Percentiles rank a stretch among this genome's conserved stretches.
These are phyloP conservation scores for Erythrobasidium hasegawianum DNA, from an alignment of 1,284 basidiomycete species.

Conservation along the genomic window DNA sequence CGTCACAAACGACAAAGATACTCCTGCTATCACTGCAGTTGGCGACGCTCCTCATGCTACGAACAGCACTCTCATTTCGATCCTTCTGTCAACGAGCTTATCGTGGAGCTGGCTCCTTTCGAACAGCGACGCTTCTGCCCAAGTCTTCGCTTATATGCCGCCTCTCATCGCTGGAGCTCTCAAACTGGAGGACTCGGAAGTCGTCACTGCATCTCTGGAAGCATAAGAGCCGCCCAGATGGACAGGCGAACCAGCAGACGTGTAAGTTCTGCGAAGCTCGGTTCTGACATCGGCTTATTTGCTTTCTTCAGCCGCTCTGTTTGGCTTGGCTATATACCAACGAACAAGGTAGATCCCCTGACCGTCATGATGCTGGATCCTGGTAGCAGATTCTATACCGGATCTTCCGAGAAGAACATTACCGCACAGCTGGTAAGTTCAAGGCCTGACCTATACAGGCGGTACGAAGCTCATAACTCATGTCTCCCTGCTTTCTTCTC, in stretches of 20 bases:
- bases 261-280: background rate
- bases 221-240: slow-evolving; percentile 31
- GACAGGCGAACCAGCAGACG: slow-evolving; percentile 2
- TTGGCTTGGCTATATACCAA: slow-evolving; percentile 34
- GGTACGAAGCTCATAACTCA: too few species aligned
- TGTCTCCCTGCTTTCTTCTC: background rate
- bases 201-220: slow-evolving; percentile 25
- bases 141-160: slow-evolving; percentile 36
- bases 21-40: background rate
- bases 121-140: slow-evolving; percentile 27
- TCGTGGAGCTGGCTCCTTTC: slow-evolving; percentile 33
- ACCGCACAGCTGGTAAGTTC: slow-evolving; percentile 18
- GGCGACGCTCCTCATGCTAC: background rate
- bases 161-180: slow-evolving; percentile 20
- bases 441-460: too few species aligned
- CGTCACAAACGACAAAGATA: background rate
- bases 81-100: slow-evolving; percentile 20
- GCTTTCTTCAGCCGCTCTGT: slow-evolving; percentile 17
- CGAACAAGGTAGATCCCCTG: slow-evolving; percentile 22
- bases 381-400: slow-evolving; percentile 14
- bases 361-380: slow-evolving; percentile 15
- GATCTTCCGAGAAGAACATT: background rate
- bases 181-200: background rate
- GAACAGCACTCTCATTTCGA: slow-evolving; percentile 30
- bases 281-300: background rate